Evolutionary conservation across 495 filamentous ascomycete genomes (phyloP), one percentile per base, ranked within the genome.

Genomic region (Evernia prunastri): DNA sequence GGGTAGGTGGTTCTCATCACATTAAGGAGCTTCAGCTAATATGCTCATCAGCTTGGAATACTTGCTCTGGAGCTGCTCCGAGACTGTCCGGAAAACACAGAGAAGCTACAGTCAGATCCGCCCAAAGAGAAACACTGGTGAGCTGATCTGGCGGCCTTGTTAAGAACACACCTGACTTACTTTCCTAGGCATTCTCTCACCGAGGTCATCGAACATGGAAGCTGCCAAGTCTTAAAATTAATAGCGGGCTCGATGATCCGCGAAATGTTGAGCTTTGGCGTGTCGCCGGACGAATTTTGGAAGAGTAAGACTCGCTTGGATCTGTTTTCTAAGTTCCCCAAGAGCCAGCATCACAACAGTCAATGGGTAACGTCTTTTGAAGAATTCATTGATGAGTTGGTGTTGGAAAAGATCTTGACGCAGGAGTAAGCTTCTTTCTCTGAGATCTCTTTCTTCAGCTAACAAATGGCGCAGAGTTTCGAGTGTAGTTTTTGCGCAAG

Each of bases 311-410:
- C 27, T 1, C 27, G 57, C 17, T 13, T 15, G n/a, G n/a, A 17
- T 18, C 10, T 59, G 5, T 60, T 58, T 20, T 36, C 61, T 37
- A 17, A 61, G 1, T 67, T 68, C 43, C 67, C 63, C 8, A 64
- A 15, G 20, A 58, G 57, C 27, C 13, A 60, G 17, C 45, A 64
- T 27, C 49, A 58, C n/a, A 39, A 59, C 36, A 61, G 54, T 18
- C 60, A 63, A 36, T 71, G 69, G 69, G 51, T 68, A 10, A 36
- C 60, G 1, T 61, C 61, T 18, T 69, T 71, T 36, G 56, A 63
- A 39, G 37, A 27, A 3, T 71, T 68, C 29, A 33, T 71, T 3
- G 67, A 68, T 25, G 45, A 63, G 15, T 31, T 66, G 13, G 37
- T 57, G 4, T 11, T 63, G 27, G 29, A 29, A 58, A 43, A 47